phyloP scores from a whole-genome alignment of 257 asterid genomes.

The Coffea eugenioides region DNA sequence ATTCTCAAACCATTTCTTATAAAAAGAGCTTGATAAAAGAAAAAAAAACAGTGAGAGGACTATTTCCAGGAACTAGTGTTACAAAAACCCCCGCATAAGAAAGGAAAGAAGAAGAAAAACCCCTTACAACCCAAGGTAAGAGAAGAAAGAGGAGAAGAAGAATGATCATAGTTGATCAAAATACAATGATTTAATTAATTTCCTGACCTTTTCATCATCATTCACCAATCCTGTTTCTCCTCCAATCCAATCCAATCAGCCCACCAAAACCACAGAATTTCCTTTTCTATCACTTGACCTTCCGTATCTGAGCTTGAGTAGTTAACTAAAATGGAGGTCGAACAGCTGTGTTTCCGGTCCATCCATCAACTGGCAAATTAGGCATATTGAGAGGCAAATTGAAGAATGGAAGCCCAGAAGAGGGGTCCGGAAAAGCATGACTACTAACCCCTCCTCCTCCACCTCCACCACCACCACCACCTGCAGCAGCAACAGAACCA shows the following conservation, averaged over 20 bases:
- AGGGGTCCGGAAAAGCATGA: conserved; percentile 52
- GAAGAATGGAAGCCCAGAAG: conserved; percentile 70
- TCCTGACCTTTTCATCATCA: conserved; percentile 27
- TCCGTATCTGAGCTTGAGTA: not conserved
- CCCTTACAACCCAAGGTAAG: not conserved
- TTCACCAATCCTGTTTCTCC: conserved; percentile 21
- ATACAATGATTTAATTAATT: conserved; percentile 6
- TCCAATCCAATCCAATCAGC: conserved; percentile 19
- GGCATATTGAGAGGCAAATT: conserved; percentile 69
- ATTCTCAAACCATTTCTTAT: conserved; percentile 31
- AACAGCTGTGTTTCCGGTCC: conserved; percentile 56
- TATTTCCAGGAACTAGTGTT: conserved; percentile 19
- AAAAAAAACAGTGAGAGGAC: conserved; percentile 10
- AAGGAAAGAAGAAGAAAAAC: not conserved
- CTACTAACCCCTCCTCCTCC: conserved; percentile 19
- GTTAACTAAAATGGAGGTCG: conserved; percentile 28
- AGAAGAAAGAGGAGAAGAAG: conserved; percentile 10
- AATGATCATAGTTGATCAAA: conserved; percentile 18
- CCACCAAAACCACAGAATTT: not conserved
- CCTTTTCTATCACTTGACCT: not conserved
- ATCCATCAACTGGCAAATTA: conserved; percentile 56
- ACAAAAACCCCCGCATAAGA: conserved; percentile 12
- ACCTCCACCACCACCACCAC: conserved; percentile 28
- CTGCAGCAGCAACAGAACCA: conserved; percentile 23
- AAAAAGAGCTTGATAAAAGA: not conserved